Evolutionary conservation across 768 basidiomycete genomes (phyloP).

Genomic region (Pilatotrama ljubarskyi): DNA sequence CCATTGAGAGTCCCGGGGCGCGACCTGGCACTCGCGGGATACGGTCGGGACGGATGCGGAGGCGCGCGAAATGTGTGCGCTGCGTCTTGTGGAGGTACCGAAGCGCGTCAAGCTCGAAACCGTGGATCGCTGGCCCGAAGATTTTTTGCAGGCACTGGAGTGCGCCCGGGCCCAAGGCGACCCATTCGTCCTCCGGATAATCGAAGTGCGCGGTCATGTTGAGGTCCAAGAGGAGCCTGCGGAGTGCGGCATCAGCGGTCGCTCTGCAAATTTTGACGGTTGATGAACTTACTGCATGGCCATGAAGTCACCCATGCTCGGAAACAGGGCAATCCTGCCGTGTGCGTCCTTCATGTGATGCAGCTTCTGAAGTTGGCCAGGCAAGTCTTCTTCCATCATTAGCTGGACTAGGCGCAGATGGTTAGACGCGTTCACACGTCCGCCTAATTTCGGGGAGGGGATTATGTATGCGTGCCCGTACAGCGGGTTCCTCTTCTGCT

Average conservation of each 20-base stretch:
- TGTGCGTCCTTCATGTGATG: conserved; percentile 63
- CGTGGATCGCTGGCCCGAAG: conserved; percentile 47
- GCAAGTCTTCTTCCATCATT: conserved; percentile 55
- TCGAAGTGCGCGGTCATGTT: conserved; percentile 45
- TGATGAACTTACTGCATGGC: conserved; percentile 66
- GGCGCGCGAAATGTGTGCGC: conserved; percentile 56
- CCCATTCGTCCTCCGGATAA: conserved; percentile 70
- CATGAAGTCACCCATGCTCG: conserved; percentile 74
- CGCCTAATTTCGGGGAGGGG: conserved; percentile 60
- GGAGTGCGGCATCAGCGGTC: background rate
- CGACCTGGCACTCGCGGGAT: conserved; percentile 28
- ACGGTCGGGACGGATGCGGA: conserved; percentile 38
- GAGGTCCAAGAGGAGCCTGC: conserved; percentile 38
- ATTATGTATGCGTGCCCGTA: conserved; percentile 75
- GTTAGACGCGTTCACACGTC: conserved; percentile 49
- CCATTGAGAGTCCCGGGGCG: conserved; percentile 47
- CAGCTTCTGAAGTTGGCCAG: conserved; percentile 48
- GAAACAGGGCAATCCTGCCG: conserved; percentile 55
- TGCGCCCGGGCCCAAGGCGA: conserved; percentile 67
- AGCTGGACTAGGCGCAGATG: conserved; percentile 55
- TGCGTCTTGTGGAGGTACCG: conserved; percentile 65
- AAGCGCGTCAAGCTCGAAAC: conserved; percentile 58
- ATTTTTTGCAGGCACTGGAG: conserved; percentile 66
- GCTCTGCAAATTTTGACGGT: background rate
- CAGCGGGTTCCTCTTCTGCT: conserved; percentile 37